phyloP scores from a whole-genome alignment of 179 eudicot genomes.

The Beta lomatogona region DNA sequence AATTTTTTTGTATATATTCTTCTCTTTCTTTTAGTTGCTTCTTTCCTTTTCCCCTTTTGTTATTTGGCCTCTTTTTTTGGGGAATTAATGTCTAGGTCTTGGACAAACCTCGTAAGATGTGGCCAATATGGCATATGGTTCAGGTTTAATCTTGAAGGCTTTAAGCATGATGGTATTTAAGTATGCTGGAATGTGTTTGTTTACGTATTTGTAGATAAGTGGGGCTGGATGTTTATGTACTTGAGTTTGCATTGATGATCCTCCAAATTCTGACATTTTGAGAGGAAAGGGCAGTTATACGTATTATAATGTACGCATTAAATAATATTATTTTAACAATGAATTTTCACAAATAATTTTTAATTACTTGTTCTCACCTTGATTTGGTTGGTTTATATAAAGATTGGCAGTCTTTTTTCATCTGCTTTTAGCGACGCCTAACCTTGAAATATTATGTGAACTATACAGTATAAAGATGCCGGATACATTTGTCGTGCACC shows the following conservation, averaged over 20 bases:
- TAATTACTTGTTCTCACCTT: neutral
- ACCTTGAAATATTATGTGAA: neutral
- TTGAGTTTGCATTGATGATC: neutral
- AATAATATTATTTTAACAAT: neutral
- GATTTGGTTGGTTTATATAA: neutral
- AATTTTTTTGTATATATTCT: neutral
- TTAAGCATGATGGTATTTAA: neutral
- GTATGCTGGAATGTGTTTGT: neutral
- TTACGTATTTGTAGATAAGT: neutral
- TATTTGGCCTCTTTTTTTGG: neutral
- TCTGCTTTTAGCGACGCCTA: constrained; percentile 7
- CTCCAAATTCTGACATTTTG: neutral
- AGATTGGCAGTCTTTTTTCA: constrained; percentile 12
- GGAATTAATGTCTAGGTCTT: neutral
- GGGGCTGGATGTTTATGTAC: neutral
- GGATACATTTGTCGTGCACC: constrained; percentile 87
- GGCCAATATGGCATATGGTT: neutral
- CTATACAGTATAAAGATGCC: constrained; percentile 90
- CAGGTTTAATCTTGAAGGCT: neutral
- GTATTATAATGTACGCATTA: neutral
- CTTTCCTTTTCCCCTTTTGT: neutral
- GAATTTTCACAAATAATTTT: neutral
- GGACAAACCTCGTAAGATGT: neutral
- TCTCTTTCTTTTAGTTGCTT: neutral
- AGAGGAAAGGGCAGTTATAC: neutral